Conservation (phyloP, 176 grass and related monocot species). For the Poa annua region DNA sequence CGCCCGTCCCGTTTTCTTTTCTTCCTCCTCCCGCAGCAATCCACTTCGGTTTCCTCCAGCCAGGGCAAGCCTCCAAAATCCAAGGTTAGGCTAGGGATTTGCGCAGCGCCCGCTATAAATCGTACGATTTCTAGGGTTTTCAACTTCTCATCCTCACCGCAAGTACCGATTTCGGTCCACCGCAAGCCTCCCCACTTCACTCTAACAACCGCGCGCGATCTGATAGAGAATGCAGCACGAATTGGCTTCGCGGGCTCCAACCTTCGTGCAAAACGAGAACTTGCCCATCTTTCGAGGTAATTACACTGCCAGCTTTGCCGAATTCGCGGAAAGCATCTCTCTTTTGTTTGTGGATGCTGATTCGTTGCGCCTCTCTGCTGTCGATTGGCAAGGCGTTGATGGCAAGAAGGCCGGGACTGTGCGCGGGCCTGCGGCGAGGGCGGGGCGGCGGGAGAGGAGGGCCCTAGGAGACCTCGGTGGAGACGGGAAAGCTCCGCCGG, state of each 20-base stretch:
- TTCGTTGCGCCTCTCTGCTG: not conserved
- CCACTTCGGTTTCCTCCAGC: not conserved
- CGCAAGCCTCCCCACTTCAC: not conserved
- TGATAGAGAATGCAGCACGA: not conserved
- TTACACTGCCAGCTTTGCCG: not conserved
- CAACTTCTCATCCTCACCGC: not conserved
- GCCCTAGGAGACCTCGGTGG: constrained; percentile 29
- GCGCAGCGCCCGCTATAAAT: not conserved
- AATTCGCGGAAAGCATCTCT: not conserved
- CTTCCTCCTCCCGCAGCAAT: not conserved
- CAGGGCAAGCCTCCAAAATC: not conserved
- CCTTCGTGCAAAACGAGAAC: constrained; percentile 33
- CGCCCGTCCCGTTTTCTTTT: not conserved
- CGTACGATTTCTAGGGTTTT: not conserved
- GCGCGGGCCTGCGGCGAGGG: not conserved
- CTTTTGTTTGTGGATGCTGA: not conserved
- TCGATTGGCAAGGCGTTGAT: constrained; percentile 29
- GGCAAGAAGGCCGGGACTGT: constrained; percentile 27
- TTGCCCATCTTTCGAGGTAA: constrained; percentile 34
- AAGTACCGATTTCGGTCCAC: not conserved
- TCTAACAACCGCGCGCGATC: not conserved
- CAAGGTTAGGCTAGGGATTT: not conserved
- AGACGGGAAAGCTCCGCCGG: not conserved
- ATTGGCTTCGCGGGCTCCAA: constrained; percentile 11
- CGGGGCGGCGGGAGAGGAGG: constrained; percentile 9